Base-by-base conservation (phyloP, 352 stramenopile species). In the Globisporangium canariense region DNA sequence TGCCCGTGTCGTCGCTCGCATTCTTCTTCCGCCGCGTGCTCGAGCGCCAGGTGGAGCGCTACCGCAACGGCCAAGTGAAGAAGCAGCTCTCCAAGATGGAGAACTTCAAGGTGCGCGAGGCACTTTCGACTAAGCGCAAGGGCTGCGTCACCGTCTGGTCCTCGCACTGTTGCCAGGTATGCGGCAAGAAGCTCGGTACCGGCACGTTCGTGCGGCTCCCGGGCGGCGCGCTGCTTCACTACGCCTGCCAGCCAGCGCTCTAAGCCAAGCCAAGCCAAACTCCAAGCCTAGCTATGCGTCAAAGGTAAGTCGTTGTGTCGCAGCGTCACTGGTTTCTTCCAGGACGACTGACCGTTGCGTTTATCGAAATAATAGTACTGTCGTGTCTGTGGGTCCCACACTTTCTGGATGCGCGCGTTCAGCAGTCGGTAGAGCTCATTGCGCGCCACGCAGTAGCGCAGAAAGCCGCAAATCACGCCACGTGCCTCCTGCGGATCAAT, bases 1-100 rank as follows among this genome's bases (percentile, higher is more conserved):
- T 91, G 30, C 59, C 80, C 1, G 74, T 81, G 4, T 60, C 75
- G 5, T 70, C 77, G 13, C 69, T 95, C 30, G 69, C 69, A n/a
- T 56, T 57, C 0, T 93, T 93, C 53, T 90, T 95, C 47, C 76
- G 81, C 34, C 79, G 83, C 49, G 83, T 93, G 2, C 60, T 95
- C 41, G 86, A 95, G 65, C 75, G 74, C 3, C 82, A 93, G 28
- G 83, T 95, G 10, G 71, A 93, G 63, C 80, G 81, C 16, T 80
- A 75, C 50, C 86, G 84, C 63, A 92, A 91, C 22, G 83, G 83
- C 13, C 86, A 95, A 77, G 83, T 95, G 54, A 90, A 90, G 72
- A 91, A 83, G 58, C 86, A 95, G 28, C 72, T 95, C 22, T 78
- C 82, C n/a, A 95, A 95, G 70, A 95, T 95, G 74, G 86, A 90